Evolutionary conservation across 176 grass and related monocot species (phyloP).

Genomic region (Olyra latifolia): DNA sequence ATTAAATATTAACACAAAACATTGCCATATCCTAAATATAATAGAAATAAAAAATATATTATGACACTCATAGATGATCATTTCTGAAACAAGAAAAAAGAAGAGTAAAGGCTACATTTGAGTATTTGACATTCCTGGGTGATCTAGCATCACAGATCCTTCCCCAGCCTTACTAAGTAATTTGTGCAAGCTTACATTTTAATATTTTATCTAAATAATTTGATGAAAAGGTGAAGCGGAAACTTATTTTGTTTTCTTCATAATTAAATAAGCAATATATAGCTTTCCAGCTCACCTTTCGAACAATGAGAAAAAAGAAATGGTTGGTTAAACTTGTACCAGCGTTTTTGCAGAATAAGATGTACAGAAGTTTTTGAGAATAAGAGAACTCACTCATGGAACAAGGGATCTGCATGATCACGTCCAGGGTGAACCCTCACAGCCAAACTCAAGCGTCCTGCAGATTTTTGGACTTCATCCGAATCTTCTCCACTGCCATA

Average conservation of each 20-base stretch:
- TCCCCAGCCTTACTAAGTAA: not conserved
- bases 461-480: constrained; percentile 57
- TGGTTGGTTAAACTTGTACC: not conserved
- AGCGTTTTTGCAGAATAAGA: not conserved
- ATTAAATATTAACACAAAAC: constrained; percentile 22
- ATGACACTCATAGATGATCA: not conserved
- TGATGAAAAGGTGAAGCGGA: not conserved
- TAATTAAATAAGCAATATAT: not conserved
- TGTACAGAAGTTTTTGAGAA: not conserved
- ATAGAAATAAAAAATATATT: not conserved
- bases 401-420: constrained; percentile 86
- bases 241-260: not conserved
- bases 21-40: not conserved
- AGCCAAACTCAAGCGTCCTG: constrained; percentile 60
- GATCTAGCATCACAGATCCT: not conserved
- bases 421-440: constrained; percentile 75
- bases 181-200: not conserved
- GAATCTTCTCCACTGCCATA: constrained; percentile 96
- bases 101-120: too few relatives aligned
- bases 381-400: constrained; percentile 82
- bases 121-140: not conserved
- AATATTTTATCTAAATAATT: constrained; percentile 3
- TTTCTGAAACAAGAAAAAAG: too few relatives aligned
- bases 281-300: constrained; percentile 9
- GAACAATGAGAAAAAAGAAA: not conserved